Conservation (phyloP, 495 filamentous ascomycete genomes). For the Pseudoneurospora amorphoporcata region DNA sequence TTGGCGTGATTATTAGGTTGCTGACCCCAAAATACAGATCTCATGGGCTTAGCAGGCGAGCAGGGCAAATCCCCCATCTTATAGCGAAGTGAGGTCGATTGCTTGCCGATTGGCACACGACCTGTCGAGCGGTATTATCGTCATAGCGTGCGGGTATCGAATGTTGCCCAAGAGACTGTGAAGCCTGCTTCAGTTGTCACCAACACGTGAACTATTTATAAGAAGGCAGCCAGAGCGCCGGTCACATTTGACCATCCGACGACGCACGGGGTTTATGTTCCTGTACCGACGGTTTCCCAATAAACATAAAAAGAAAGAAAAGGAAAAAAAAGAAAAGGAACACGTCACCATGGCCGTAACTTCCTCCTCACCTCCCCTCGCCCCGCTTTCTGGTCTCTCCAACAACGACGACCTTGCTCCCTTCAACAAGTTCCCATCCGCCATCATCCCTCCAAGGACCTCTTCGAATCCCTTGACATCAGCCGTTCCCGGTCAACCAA, state of each 20-base stretch:
- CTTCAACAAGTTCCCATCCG: slow-evolving; percentile 43
- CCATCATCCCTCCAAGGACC: slow-evolving; percentile 66
- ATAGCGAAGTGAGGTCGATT: background rate
- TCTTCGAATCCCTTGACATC: slow-evolving; percentile 43
- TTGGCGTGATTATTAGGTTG: background rate
- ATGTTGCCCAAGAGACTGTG: background rate
- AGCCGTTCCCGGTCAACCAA: slow-evolving; percentile 3
- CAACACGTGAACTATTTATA: background rate
- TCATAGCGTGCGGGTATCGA: background rate
- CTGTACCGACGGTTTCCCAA: slow-evolving; percentile 10
- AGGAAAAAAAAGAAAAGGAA: slow-evolving; percentile 17
- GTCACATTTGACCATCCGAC: background rate
- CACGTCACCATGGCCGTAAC: slow-evolving; percentile 18
- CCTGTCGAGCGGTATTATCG: background rate
- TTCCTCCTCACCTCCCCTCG: slow-evolving; percentile 4
- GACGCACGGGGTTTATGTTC: slow-evolving; percentile 9
- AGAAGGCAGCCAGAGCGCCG: background rate
- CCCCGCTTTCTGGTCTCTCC: background rate
- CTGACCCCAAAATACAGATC: background rate
- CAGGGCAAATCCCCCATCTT: background rate
- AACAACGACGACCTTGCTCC: background rate
- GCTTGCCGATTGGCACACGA: background rate
- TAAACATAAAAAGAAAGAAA: slow-evolving; percentile 1
- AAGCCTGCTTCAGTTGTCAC: background rate
- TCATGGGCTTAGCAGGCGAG: background rate